Base-by-base conservation (phyloP, 108 stramenopile genomes). In the Fistulifera solaris region DNA sequence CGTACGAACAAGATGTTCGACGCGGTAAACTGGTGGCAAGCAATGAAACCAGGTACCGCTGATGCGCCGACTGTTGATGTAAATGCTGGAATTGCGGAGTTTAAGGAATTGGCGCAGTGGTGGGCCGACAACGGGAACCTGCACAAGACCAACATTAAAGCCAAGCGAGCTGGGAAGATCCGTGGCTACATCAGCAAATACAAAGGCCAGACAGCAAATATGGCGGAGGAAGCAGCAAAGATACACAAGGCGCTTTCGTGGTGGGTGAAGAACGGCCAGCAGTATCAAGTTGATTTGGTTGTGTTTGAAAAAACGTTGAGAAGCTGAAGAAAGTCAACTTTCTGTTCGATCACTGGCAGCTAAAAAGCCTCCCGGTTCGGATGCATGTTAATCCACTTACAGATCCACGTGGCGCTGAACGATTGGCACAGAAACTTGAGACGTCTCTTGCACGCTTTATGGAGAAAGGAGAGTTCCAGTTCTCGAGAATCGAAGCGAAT, bases 51-150 rank as follows among this genome's bases (percentile, higher is more conserved):
- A 40, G 22, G 15, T 22, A 22, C 39, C n/a, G 3, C 39, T 7
- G 19, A 44, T 24, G 52, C 54, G 23, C 21, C 39, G 14, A 24
- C 14, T 7, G 27, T 7, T n/a, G 42, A 43, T 28, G 27, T 44
- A 47, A 40, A 40, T 1, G 54, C 27, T 22, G 18, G 40, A 0
- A 41, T 23, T 62, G 58, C 15, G 51, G 58, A 60, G 25, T 61
- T 74, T 63, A 55, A 74, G 50, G 17, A 46, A 14, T 26, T 74
- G 17, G 35, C 61, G 16, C 62, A 68, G 21, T 74, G 73, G 73
- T 74, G 73, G 67, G 28, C 49, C 22, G 56, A 58, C 8, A 48
- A 62, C 2, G 59, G 56, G 10, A 52, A 65, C 53, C 27, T 21
- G 1, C 61, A 65, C 54, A 42, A 68, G 42, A 48, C 58, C 56